Evolutionary conservation across 345 rosid species (phyloP).

Genomic region (Corchorus capsularis): DNA sequence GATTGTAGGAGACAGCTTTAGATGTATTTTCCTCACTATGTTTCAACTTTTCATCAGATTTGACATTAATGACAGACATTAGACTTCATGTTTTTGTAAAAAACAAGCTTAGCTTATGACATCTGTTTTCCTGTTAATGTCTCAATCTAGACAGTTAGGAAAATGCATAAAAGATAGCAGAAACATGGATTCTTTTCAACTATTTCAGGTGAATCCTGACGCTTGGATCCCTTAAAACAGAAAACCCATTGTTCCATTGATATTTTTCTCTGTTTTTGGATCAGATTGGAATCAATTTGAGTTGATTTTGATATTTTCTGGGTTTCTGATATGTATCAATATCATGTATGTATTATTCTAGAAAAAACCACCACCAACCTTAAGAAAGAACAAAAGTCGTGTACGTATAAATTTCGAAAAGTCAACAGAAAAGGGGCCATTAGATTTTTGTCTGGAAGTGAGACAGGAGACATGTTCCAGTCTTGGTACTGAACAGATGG

Average conservation of each 20-base stretch:
- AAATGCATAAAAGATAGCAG: background rate
- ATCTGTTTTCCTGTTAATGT: background rate
- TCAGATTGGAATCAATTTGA: background rate
- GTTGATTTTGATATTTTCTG: background rate
- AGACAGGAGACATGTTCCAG: background rate
- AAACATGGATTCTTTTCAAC: background rate
- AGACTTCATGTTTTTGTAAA: background rate
- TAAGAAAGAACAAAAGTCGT: background rate
- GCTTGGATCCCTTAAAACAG: background rate
- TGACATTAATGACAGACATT: background rate
- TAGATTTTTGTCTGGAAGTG: background rate
- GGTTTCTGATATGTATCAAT: background rate
- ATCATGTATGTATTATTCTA: background rate
- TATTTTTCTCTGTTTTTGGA: background rate
- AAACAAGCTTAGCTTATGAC: background rate
- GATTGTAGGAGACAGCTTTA: constrained; percentile 18
- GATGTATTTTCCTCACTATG: background rate
- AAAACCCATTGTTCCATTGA: background rate
- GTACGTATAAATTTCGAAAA: background rate
- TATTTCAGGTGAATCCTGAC: background rate
- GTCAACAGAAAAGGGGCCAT: background rate
- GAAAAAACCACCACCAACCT: background rate
- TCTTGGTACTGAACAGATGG: background rate
- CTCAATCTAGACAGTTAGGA: background rate
- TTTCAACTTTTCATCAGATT: background rate